phyloP scores from a whole-genome alignment of 1,284 basidiomycete species.

The Gymnopus androsaceus region DNA sequence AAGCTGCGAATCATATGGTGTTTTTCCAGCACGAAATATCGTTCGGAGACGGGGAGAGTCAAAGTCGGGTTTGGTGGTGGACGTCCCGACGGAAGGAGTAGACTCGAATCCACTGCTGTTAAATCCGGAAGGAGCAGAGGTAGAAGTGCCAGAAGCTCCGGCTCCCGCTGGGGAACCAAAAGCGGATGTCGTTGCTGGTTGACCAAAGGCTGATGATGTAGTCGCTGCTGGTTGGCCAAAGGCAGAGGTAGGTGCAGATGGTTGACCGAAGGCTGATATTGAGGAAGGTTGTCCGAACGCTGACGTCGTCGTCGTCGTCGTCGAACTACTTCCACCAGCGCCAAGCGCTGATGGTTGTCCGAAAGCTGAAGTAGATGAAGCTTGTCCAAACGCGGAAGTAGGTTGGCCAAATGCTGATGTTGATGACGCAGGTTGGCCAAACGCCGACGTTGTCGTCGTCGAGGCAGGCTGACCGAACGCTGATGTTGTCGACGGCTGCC shows the following conservation, averaged over 20 bases:
- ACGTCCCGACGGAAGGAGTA: not conserved
- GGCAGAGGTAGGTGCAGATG: slow-evolving; percentile 5
- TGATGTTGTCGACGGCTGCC: not conserved
- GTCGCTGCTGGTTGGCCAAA: slow-evolving; percentile 3
- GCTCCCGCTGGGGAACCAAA: slow-evolving; percentile 23
- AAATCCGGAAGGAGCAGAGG: slow-evolving; percentile 15
- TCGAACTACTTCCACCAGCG: no score
- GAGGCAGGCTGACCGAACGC: slow-evolving; percentile 5
- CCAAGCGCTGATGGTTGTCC: slow-evolving; percentile 35
- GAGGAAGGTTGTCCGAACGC: slow-evolving; percentile 43
- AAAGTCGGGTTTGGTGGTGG: slow-evolving; percentile 7
- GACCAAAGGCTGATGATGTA: not conserved
- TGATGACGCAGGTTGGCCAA: slow-evolving; percentile 4
- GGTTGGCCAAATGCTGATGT: slow-evolving; percentile 10
- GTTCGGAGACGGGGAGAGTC: slow-evolving; percentile 1
- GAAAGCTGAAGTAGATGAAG: slow-evolving; percentile 32
- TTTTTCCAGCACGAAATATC: slow-evolving; percentile 36
- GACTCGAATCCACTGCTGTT: not conserved
- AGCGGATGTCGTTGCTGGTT: slow-evolving; percentile 18
- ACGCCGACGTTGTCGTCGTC: not conserved
- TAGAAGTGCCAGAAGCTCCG: no score
- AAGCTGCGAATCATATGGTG: slow-evolving; percentile 59
- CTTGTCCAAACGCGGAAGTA: slow-evolving; percentile 23
- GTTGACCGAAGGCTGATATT: slow-evolving; percentile 39
- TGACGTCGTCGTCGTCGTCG: slow-evolving; percentile 25